phyloP scores from a whole-genome alignment of 768 basidiomycete species.

The Phlegmacium glaucopus region DNA sequence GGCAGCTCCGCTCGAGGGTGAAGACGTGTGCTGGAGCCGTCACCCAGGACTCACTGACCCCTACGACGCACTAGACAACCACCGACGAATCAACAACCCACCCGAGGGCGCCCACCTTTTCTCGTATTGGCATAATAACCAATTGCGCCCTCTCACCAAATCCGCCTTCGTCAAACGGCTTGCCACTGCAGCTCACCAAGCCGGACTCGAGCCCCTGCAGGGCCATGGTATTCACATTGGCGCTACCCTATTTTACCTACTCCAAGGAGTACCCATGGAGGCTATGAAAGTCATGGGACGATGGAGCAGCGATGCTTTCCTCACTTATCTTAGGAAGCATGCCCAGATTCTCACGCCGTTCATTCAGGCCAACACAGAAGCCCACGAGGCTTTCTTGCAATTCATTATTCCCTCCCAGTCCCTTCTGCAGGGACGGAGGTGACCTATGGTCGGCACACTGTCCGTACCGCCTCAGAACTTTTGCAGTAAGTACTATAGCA shows the following conservation, averaged over 20 bases:
- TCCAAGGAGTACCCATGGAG: slow-evolving; percentile 8
- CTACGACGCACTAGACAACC: too few species aligned
- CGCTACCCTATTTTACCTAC: slow-evolving; percentile 21
- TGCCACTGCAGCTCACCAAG: background rate
- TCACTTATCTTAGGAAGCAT: background rate
- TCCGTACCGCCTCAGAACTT: too few species aligned
- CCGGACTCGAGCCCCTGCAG: slow-evolving; percentile 8
- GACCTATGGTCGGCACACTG: too few species aligned
- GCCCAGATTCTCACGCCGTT: background rate
- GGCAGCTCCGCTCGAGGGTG: background rate
- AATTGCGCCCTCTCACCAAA: too few species aligned
- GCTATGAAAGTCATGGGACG: background rate
- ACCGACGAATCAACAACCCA: too few species aligned
- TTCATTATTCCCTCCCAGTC: too few species aligned
- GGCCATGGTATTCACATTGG: slow-evolving; percentile 27
- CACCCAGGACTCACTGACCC: background rate
- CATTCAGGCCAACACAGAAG: background rate
- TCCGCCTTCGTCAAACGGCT: too few species aligned
- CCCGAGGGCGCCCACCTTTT: too few species aligned
- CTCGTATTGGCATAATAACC: too few species aligned
- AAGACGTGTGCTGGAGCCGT: background rate
- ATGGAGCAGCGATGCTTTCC: background rate
- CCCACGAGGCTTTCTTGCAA: too few species aligned
- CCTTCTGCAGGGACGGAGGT: too few species aligned
- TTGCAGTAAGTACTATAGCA: too few species aligned